Evolutionary conservation across 768 basidiomycete genomes (phyloP).

Genomic region (Serendipita vermifera): DNA sequence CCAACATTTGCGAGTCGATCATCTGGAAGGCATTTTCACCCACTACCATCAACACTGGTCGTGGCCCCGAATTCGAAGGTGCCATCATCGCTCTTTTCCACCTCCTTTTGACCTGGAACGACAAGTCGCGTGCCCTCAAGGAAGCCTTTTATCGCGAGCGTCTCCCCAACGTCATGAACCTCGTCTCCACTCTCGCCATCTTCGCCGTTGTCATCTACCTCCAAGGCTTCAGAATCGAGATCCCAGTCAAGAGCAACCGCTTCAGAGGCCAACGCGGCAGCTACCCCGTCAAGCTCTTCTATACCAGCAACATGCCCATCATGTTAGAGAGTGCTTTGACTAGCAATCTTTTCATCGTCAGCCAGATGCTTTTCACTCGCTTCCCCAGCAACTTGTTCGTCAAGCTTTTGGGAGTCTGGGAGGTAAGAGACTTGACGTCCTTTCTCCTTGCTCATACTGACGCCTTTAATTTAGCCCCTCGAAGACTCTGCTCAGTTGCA

Average conservation of each 20-base stretch:
- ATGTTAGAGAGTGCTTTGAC: constrained; percentile 94
- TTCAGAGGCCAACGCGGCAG: constrained; percentile 92
- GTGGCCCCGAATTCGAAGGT: constrained; percentile 96
- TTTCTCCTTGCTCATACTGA: constrained; percentile 7
- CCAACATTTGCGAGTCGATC: constrained; percentile 99
- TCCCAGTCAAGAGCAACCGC: constrained; percentile 92
- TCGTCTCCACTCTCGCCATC: constrained; percentile 80
- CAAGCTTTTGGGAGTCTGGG: constrained; percentile 90
- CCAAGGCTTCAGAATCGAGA: constrained; percentile 97
- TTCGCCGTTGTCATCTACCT: constrained; percentile 96
- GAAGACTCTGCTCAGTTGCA: constrained; percentile 88
- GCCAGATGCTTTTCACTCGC: constrained; percentile 84
- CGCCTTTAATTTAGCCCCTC: constrained; percentile 51
- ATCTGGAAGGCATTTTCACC: constrained; percentile 99
- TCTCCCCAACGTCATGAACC: constrained; percentile 95
- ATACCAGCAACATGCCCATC: constrained; percentile 99
- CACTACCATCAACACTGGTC: constrained; percentile 94
- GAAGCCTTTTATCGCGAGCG: constrained; percentile 98
- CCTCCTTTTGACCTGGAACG: constrained; percentile 93
- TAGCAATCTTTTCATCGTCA: constrained; percentile 88
- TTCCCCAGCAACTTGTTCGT: constrained; percentile 91
- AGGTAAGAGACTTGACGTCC: constrained; percentile 41
- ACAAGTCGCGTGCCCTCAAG: constrained; percentile 90
- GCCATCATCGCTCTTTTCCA: constrained; percentile 96
- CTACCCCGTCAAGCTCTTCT: constrained; percentile 97